phyloP scores from a whole-genome alignment of 2,329 filamentous ascomycete genomes.

The Decorospora gaudefroyi region DNA sequence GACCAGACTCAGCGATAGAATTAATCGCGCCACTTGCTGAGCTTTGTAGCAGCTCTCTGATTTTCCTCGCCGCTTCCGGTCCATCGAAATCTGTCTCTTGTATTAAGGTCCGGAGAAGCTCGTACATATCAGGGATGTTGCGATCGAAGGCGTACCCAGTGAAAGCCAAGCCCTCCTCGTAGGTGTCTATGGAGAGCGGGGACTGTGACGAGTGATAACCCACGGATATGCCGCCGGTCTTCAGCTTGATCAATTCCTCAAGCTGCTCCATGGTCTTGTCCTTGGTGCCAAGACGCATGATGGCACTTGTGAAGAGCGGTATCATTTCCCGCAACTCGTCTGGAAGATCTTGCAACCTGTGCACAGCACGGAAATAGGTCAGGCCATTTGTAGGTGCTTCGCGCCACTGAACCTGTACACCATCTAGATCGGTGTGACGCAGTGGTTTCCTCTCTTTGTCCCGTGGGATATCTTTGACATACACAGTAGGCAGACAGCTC shows the following conservation, averaged over 20 bases:
- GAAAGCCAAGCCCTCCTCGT: slow-evolving; percentile 80
- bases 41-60: slow-evolving; percentile 83
- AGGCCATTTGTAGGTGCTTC: slow-evolving; percentile 93
- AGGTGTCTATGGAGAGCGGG: slow-evolving; percentile 70
- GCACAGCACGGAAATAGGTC: slow-evolving; percentile 92
- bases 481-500: slow-evolving; percentile 83
- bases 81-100: slow-evolving; percentile 89
- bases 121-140: slow-evolving; percentile 89
- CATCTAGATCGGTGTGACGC: slow-evolving; percentile 60
- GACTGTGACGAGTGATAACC: slow-evolving; percentile 82
- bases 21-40: slow-evolving; percentile 90
- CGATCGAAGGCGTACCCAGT: slow-evolving; percentile 86
- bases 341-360: slow-evolving; percentile 76
- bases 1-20: slow-evolving; percentile 86
- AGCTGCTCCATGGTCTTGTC: slow-evolving; percentile 90
- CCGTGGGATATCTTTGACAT: slow-evolving; percentile 86
- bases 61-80: slow-evolving; percentile 76
- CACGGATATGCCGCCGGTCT: slow-evolving; percentile 87
- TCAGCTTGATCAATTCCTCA: slow-evolving; percentile 93
- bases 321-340: slow-evolving; percentile 83
- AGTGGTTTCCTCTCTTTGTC: slow-evolving; percentile 74
- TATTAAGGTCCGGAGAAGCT: slow-evolving; percentile 78
- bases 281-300: slow-evolving; percentile 91
- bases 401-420: slow-evolving; percentile 80
- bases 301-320: slow-evolving; percentile 86